Base-by-base conservation (phyloP, 2,329 filamentous ascomycete species). In the Cytospora chrysosperma region DNA sequence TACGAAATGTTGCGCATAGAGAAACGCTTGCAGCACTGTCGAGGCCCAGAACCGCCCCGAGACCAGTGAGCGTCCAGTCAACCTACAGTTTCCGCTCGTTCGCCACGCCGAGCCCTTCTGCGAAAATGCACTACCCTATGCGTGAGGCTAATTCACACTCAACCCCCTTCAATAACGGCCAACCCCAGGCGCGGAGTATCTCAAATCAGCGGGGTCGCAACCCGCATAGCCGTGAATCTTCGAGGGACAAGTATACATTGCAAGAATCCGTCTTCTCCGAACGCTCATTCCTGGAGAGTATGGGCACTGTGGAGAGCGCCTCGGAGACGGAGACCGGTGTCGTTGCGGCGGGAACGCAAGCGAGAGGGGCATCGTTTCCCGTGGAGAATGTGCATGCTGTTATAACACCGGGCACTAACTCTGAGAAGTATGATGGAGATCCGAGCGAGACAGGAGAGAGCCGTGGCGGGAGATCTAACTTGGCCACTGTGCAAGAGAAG, bases 191-290 rank as follows among this genome's bases (percentile, higher is more conserved):
- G 50, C 37, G 34, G 27, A 55, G 49, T 15, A 34, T 52, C 5
- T 55, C 61, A 6, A 43, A 47, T 24, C 59, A 50, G 27, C 51
- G 59, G 26, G 27, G 37, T 9, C 53, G 28, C 19, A 49, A 34
- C 6, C 47, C 50, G 32, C 43, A 50, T 32, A 66, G 64, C 40
- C 54, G 61, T 15, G 64, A 66, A 30, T 66, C 64, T 3, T 64
- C 64, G 32, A 53, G 61, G 57, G 64, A 64, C 24, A 58, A 61
- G 28, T 55, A 61, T 30, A 64, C 61, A 19, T 27, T 61, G n/a
- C 64, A 59, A 28, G 61, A 66, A 21, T 64, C 61, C 21, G 56
- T 66, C 19, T 64, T 66, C 32, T 66, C 64, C 21, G 64, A 66
- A 24, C 61, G 26, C 8, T 47, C 49, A 10, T 64, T 56, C 26